Conservation (phyloP, 2,329 filamentous ascomycete species). For the Macrophomina pseudophaseolina region DNA sequence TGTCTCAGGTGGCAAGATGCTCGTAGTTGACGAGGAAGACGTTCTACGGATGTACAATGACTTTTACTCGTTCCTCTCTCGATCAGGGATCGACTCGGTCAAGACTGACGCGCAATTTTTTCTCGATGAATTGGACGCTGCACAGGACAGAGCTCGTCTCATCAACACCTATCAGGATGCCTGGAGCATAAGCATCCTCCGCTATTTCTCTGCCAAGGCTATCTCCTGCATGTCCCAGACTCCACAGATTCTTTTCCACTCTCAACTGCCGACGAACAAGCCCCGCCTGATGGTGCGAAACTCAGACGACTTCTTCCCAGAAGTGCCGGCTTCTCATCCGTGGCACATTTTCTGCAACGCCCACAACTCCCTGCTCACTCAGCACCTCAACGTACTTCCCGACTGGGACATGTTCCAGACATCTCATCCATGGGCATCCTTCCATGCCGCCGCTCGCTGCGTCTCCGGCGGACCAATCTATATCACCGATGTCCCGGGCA, state of each 20-base stretch:
- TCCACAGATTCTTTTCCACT: constrained; percentile 84
- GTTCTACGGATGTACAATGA: constrained; percentile 81
- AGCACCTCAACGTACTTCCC: constrained; percentile 83
- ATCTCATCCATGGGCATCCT: constrained; percentile 71
- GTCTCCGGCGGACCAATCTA: constrained; percentile 92
- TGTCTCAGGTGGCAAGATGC: constrained; percentile 69
- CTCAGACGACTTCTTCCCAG: constrained; percentile 90
- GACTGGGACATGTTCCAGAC: constrained; percentile 83
- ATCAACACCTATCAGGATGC: constrained; percentile 81
- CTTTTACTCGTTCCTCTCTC: constrained; percentile 82
- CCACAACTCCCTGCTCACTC: constrained; percentile 81
- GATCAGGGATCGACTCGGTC: constrained; percentile 79
- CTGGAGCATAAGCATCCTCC: constrained; percentile 78
- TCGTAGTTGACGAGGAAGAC: constrained; percentile 75
- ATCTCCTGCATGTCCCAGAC: constrained; percentile 96
- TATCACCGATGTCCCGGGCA: constrained; percentile 86
- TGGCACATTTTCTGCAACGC: constrained; percentile 98
- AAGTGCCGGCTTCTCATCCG: constrained; percentile 77
- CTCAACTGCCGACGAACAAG: constrained; percentile 76
- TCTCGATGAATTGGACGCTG: constrained; percentile 74
- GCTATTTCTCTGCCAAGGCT: constrained; percentile 75
- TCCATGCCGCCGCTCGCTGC: constrained; percentile 89
- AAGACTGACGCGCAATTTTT: constrained; percentile 95
- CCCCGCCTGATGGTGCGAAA: constrained; percentile 80
- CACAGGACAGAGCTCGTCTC: constrained; percentile 72